Conservation (phyloP, 345 rosid species). For the Mallotus nudiflorus region DNA sequence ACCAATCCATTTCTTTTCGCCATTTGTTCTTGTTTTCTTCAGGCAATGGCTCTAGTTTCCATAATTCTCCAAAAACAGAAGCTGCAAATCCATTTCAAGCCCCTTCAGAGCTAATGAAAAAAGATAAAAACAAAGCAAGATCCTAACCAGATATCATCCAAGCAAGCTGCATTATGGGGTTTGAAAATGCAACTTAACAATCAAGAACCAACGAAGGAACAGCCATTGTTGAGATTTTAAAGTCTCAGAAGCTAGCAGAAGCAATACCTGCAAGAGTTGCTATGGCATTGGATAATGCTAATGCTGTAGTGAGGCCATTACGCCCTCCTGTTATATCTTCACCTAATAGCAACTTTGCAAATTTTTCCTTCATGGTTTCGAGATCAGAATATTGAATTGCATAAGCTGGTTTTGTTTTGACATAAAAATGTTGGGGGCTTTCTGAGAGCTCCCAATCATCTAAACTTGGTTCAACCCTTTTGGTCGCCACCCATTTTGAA, state of each 20-base stretch:
- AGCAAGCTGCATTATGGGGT: too few relatives aligned
- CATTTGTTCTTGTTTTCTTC: slow-evolving; percentile 79
- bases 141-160: too few relatives aligned
- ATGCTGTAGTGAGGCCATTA: slow-evolving; percentile 64
- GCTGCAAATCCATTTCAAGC: slow-evolving; percentile 41
- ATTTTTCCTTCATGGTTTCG: slow-evolving; percentile 82
- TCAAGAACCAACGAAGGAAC: too few relatives aligned
- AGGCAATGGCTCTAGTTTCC: slow-evolving; percentile 90
- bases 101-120: background rate
- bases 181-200: too few relatives aligned
- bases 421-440: slow-evolving; percentile 54
- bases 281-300: slow-evolving; percentile 86
- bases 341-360: slow-evolving; percentile 77
- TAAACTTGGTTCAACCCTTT: slow-evolving; percentile 49
- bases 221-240: too few relatives aligned
- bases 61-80: slow-evolving; percentile 87
- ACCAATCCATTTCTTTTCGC: slow-evolving; percentile 93
- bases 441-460: slow-evolving; percentile 60
- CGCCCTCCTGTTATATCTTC: slow-evolving; percentile 85
- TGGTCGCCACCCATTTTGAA: slow-evolving; percentile 67
- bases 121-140: background rate
- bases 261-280: slow-evolving; percentile 75
- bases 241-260: too few relatives aligned
- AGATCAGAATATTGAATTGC: slow-evolving; percentile 50
- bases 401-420: slow-evolving; percentile 56